Evolutionary conservation across 805 yeast species (phyloP).

Genomic region (Spathaspora gorwiae): DNA sequence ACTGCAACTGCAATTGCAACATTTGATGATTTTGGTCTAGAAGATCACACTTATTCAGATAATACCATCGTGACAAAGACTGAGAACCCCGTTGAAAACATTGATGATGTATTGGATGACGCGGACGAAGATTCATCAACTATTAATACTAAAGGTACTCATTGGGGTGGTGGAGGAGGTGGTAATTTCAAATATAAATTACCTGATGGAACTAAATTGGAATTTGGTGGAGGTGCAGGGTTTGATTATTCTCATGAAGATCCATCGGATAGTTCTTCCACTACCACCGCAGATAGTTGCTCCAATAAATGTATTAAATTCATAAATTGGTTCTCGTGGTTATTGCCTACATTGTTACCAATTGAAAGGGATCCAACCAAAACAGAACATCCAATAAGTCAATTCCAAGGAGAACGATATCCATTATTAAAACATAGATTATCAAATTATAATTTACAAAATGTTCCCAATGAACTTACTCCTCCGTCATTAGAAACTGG

Average conservation of each 20-base stretch:
- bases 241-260: constrained; percentile 17
- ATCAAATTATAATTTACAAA: constrained; percentile 4
- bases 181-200: constrained; percentile 16
- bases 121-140: constrained; percentile 2
- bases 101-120: background rate
- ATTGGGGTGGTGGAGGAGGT: constrained; percentile 25
- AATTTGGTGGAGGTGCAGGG: constrained; percentile 27
- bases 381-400: background rate
- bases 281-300: background rate
- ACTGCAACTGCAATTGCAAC: constrained; percentile 22
- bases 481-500: constrained; percentile 4
- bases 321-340: constrained; percentile 19
- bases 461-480: background rate
- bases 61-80: background rate
- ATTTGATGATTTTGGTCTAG: constrained; percentile 9
- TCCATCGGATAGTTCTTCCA: background rate
- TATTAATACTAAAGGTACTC: constrained; percentile 8
- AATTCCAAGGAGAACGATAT: constrained; percentile 4
- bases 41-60: background rate
- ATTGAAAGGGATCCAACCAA: constrained; percentile 1
- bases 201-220: constrained; percentile 19
- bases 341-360: constrained; percentile 16
- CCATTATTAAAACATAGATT: constrained; percentile 5
- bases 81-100: background rate
- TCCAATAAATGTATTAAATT: background rate